phyloP scores from a whole-genome alignment of 2,329 filamentous ascomycete species.

The Ceratocystis papillata region DNA sequence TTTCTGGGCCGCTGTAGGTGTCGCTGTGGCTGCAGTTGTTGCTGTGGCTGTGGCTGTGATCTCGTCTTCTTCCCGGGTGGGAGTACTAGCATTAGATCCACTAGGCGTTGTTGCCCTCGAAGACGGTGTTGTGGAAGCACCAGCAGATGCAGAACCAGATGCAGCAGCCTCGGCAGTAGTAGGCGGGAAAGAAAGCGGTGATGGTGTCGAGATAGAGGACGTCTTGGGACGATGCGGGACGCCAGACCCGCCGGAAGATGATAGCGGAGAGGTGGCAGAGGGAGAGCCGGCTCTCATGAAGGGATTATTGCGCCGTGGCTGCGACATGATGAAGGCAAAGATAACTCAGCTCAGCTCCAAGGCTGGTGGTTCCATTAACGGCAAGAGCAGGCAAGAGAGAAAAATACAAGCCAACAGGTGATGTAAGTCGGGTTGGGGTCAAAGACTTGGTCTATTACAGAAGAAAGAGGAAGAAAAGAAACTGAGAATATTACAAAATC shows the following conservation, averaged over 20 bases:
- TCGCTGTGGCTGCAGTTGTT: too few species aligned
- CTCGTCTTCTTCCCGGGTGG: slow-evolving; percentile 1
- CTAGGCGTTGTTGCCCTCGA: neutral
- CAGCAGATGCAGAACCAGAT: neutral
- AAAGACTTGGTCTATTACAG: neutral
- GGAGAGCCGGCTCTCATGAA: slow-evolving; percentile 61
- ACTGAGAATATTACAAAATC: slow-evolving; percentile 7
- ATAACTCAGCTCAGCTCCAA: neutral
- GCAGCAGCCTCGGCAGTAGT: slow-evolving; percentile 24
- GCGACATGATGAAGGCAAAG: slow-evolving; percentile 34
- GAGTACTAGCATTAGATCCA: neutral
- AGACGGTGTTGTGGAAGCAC: neutral
- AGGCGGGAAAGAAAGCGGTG: slow-evolving; percentile 34
- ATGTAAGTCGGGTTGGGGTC: neutral
- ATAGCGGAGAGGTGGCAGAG: slow-evolving; percentile 15
- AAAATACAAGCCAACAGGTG: slow-evolving; percentile 3
- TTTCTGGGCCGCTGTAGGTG: neutral
- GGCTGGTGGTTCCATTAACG: slow-evolving; percentile 5
- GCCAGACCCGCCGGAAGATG: slow-evolving; percentile 31
- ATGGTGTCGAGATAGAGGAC: slow-evolving; percentile 55
- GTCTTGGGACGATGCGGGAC: slow-evolving; percentile 59
- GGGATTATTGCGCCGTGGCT: slow-evolving; percentile 63
- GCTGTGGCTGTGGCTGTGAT: neutral
- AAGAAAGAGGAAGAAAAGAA: slow-evolving; percentile 22
- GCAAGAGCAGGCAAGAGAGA: neutral